These are phyloP conservation scores for Hamamelis virginiana DNA, from an alignment of 164 flowering plant species.

Conservation along the genomic window DNA sequence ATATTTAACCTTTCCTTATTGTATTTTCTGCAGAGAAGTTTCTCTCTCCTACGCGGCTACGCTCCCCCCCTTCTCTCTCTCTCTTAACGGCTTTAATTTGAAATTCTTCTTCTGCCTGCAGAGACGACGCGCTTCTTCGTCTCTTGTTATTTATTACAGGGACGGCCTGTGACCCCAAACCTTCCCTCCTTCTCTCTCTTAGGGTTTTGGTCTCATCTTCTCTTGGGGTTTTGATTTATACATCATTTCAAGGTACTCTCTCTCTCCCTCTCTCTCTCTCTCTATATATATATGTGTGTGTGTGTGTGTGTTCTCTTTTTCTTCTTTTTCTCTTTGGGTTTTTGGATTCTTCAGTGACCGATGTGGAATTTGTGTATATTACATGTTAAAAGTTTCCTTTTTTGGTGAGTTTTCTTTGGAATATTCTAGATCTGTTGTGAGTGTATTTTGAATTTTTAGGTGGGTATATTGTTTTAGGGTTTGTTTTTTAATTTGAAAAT, in stretches of 20 bases:
- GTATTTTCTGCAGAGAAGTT: conserved; percentile 35
- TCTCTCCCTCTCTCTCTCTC: no score
- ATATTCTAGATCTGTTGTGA: neutral
- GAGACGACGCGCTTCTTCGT: conserved; percentile 11
- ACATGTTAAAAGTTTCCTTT: neutral
- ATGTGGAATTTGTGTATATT: neutral
- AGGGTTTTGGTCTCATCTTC: neutral
- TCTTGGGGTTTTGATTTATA: conserved; percentile 2
- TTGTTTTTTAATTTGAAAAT: no score
- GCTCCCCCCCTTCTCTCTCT: conserved; percentile 21
- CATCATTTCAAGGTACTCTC: neutral
- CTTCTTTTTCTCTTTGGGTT: no score
- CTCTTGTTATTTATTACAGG: conserved; percentile 6
- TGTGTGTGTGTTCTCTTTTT: no score
- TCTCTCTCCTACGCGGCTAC: conserved; percentile 17
- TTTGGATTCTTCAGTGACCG: neutral
- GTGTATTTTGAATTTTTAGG: neutral
- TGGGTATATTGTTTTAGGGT: neutral
- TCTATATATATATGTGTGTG: no score
- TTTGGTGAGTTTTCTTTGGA: neutral
- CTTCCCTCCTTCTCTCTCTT: neutral
- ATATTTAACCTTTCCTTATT: conserved; percentile 13
- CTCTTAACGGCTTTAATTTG: conserved; percentile 44
- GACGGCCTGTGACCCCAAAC: neutral
- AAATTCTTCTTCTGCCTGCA: conserved; percentile 11